Base-by-base conservation (phyloP, 805 yeast species). In the Saccharomyces kudriavzevii region DNA sequence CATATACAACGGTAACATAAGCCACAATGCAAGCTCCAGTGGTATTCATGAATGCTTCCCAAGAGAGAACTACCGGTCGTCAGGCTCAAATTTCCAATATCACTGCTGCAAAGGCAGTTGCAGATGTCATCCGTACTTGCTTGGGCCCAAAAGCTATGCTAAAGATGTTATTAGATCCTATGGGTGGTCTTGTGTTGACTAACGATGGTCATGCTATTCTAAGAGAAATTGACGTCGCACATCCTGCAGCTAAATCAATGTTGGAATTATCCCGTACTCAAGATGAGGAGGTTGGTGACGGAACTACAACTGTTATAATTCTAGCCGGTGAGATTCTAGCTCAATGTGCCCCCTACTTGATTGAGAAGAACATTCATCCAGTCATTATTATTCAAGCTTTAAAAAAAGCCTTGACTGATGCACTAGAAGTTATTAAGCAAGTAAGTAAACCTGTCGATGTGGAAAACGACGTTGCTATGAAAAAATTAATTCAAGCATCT, bases 211-310 rank as follows among this genome's bases (percentile, higher is more conserved):
- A 94, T 72, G 99, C 99, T 17, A 94, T 94, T 61, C 77, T 94
- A 62, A 82, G 99, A 67, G 99, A 94, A 70, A 94, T 94, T 61
- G 98, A 92, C 68, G 96, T 87, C 53, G 90, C 97, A 3, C 99
- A 94, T 70, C 99, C 99, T 10, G 99, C 99, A 4, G 99, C 99
- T 48, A 94, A 94, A 74, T 87, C 96, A 30, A 94, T 94, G 98
- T 87, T 94, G 67, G 99, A 94, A 74, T 80, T 94, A 60, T 84
- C 94, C 64, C 82, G 99, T 74, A 91, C 99, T 5, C 97, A 92
- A 75, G 99, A 92, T 69, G 99, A 92, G 74, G 99, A 92, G 74
- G 99, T 83, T 53, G 99, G 99, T 53, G 99, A 94, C 67, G 98
- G 98, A 57, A 91, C 99, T 56, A 94, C 99, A 26, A 86, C 97